phyloP scores from a whole-genome alignment of 108 stramenopile genomes.

The Skeletonema menzelii region DNA sequence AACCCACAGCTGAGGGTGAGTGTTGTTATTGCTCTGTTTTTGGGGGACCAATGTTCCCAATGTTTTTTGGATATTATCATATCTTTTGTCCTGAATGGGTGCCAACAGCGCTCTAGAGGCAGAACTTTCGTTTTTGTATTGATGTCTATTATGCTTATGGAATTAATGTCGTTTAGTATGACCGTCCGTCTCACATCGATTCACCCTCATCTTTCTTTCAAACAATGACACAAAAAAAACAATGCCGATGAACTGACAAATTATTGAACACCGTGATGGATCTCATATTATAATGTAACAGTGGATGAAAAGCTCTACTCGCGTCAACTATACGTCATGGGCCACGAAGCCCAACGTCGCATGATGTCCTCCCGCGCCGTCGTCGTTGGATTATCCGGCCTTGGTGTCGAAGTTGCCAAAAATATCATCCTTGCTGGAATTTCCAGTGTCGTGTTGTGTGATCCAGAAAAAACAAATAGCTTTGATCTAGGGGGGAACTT shows the following conservation, averaged over 20 bases:
- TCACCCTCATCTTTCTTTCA: background rate
- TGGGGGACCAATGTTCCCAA: background rate
- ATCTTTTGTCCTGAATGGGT: background rate
- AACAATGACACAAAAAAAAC: background rate
- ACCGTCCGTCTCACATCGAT: background rate
- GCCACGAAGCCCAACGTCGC: constrained; percentile 96
- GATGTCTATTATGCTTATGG: background rate
- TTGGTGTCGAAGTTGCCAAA: constrained; percentile 95
- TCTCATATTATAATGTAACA: constrained; percentile 4
- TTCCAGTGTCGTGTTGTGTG: constrained; percentile 64
- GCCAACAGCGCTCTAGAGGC: background rate
- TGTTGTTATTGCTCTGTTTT: background rate
- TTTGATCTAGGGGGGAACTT: constrained; percentile 90
- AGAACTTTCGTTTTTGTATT: background rate
- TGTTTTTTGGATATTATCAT: background rate
- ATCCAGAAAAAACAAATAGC: constrained; percentile 63
- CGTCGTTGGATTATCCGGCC: constrained; percentile 87
- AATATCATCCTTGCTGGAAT: constrained; percentile 96
- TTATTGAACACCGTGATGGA: background rate
- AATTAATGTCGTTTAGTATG: too few relatives aligned
- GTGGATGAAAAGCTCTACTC: constrained; percentile 98
- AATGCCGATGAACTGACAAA: background rate
- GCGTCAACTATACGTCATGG: constrained; percentile 99
- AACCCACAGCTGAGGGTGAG: background rate
- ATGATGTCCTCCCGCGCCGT: constrained; percentile 94